Conservation (phyloP, 345 rosid genomes). For the Punica granatum region DNA sequence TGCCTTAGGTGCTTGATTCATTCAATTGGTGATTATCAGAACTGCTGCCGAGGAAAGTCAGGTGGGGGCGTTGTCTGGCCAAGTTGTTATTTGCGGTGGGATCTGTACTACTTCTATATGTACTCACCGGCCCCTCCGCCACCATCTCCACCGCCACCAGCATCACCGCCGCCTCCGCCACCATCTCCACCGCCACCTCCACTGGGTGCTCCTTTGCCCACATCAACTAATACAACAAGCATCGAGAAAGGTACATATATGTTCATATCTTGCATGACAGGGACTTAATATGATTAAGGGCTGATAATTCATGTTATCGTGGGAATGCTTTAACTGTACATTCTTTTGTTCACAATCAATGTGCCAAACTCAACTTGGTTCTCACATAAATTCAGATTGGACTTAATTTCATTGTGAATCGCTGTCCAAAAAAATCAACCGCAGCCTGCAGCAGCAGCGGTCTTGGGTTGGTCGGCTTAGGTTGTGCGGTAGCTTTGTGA, state of each 20-base stretch:
- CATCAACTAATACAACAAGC: not conserved
- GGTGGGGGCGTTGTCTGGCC: slow-evolving; percentile 37
- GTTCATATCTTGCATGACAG: not conserved
- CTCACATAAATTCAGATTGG: too few species aligned
- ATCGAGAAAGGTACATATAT: not conserved
- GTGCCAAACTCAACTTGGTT: too few species aligned
- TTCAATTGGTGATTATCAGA: slow-evolving; percentile 5
- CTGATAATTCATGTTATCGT: not conserved
- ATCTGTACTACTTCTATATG: slow-evolving; percentile 30
- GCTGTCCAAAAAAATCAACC: too few species aligned
- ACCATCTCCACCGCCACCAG: slow-evolving; percentile 6
- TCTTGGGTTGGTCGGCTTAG: too few species aligned
- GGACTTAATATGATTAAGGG: not conserved
- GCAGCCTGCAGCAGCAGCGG: too few species aligned
- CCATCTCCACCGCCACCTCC: not conserved
- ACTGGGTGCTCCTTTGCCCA: not conserved
- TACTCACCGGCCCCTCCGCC: slow-evolving; percentile 16
- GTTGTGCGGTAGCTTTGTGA: too few species aligned
- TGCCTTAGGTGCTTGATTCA: slow-evolving; percentile 26
- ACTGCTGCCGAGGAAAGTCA: slow-evolving; percentile 18
- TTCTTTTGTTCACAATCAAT: too few species aligned
- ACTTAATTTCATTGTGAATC: too few species aligned
- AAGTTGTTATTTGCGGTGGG: slow-evolving; percentile 45
- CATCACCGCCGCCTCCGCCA: too few species aligned
- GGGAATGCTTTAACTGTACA: too few species aligned